These are phyloP conservation scores for Debaryomyces subglobosus DNA, from an alignment of 1,139 yeast species.

Conservation along the genomic window DNA sequence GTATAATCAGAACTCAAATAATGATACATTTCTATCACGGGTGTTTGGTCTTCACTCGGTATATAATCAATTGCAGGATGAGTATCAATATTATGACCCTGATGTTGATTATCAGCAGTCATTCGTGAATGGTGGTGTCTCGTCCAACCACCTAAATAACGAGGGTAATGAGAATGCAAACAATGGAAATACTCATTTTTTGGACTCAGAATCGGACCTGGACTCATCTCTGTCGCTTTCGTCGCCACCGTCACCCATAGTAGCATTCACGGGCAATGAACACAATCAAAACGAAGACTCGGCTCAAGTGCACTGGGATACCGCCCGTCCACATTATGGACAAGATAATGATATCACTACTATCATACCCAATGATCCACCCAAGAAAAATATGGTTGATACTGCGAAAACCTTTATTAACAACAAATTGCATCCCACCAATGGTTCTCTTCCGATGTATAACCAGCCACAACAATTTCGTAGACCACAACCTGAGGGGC, in stretches of 20 bases:
- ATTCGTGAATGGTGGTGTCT: constrained; percentile 10
- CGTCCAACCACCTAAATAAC: constrained; percentile 7
- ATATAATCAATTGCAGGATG: constrained; percentile 44
- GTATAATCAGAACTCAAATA: constrained; percentile 17
- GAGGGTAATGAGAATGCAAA: constrained; percentile 10
- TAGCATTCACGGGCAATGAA: constrained; percentile 5
- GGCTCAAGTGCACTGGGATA: constrained; percentile 9
- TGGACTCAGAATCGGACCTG: constrained; percentile 42
- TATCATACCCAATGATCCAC: not conserved
- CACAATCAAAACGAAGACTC: not conserved
- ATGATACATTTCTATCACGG: constrained; percentile 58
- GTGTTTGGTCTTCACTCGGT: constrained; percentile 59
- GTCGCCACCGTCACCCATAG: constrained; percentile 16
- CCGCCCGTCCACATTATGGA: not conserved
- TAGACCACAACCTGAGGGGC: constrained; percentile 10
- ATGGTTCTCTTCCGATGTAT: constrained; percentile 11
- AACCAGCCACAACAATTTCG: constrained; percentile 14
- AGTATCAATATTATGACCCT: constrained; percentile 44
- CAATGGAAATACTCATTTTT: constrained; percentile 19
- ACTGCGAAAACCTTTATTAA: not conserved
- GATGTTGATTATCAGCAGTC: constrained; percentile 25
- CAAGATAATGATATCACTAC: not conserved
- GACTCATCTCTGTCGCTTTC: constrained; percentile 31
- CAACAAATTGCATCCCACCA: not conserved
- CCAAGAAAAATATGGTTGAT: constrained; percentile 1